Conservation (phyloP, 345 rosid species). For the Turnera subulata region DNA sequence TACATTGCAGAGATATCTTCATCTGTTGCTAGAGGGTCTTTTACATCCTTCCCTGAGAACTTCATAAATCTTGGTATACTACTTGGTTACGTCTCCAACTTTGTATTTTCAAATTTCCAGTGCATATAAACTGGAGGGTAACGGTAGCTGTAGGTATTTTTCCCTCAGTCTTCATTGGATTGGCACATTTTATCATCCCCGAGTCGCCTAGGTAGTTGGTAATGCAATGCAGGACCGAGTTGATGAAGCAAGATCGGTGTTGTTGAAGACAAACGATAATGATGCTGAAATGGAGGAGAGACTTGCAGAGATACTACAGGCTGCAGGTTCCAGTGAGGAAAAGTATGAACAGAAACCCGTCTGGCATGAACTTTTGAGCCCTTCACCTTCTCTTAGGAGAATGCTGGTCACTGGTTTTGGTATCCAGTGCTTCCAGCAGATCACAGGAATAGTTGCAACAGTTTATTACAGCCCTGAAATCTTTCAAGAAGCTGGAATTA, state of each 20-base stretch:
- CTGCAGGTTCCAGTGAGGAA: slow-evolving; percentile 48
- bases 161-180: slow-evolving; percentile 72
- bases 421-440: slow-evolving; percentile 87
- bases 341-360: slow-evolving; percentile 59
- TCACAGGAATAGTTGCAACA: slow-evolving; percentile 72
- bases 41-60: slow-evolving; percentile 84
- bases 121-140: slow-evolving; percentile 72
- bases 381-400: slow-evolving; percentile 58
- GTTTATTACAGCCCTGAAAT: slow-evolving; percentile 86
- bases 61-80: slow-evolving; percentile 79
- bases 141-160: slow-evolving; percentile 88
- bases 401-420: slow-evolving; percentile 79
- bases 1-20: slow-evolving; percentile 90
- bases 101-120: slow-evolving; percentile 65
- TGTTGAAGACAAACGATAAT: slow-evolving; percentile 62
- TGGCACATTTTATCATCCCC: slow-evolving; percentile 77
- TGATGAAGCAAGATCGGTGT: slow-evolving; percentile 69
- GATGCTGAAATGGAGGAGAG: slow-evolving; percentile 74
- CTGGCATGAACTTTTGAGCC: slow-evolving; percentile 72
- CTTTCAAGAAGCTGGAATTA: slow-evolving; percentile 57
- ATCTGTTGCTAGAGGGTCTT: slow-evolving; percentile 54
- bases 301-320: slow-evolving; percentile 62
- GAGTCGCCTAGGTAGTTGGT: slow-evolving; percentile 93
- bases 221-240: slow-evolving; percentile 65
- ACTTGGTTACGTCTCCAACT: slow-evolving; percentile 89